Conservation (phyloP, 2,329 filamentous ascomycete genomes). For the Cladophialophora exuberans region DNA sequence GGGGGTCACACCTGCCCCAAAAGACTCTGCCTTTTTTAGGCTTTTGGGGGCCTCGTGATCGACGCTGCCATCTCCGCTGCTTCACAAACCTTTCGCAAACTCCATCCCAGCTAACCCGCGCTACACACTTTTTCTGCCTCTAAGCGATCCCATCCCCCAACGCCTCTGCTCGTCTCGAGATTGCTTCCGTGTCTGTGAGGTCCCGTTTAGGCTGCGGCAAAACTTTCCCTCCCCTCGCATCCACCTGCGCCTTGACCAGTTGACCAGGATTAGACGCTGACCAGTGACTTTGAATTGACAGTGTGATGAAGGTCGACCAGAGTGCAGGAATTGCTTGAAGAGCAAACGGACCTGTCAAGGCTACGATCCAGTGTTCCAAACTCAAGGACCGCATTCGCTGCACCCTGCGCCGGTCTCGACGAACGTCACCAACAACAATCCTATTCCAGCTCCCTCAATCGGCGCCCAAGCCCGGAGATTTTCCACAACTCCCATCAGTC, state of each 20-base stretch:
- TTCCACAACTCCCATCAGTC: constrained; percentile 22
- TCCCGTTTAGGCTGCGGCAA: constrained; percentile 10
- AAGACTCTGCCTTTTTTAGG: constrained; percentile 10
- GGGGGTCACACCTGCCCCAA: constrained; percentile 9
- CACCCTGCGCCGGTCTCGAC: constrained; percentile 56
- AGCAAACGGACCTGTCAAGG: constrained; percentile 69
- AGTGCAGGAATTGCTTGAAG: constrained; percentile 74
- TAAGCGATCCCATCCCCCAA: constrained; percentile 18
- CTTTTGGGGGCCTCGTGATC: constrained; percentile 17
- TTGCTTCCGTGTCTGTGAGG: constrained; percentile 3
- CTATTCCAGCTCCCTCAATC: constrained; percentile 34
- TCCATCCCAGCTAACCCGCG: constrained; percentile 16
- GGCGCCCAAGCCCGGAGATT: constrained; percentile 18
- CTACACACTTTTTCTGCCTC: constrained; percentile 14
- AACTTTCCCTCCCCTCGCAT: constrained; percentile 19
- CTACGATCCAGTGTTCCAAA: constrained; percentile 73
- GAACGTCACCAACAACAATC: constrained; percentile 35
- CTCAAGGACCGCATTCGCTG: constrained; percentile 52
- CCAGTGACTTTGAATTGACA: constrained; percentile 44
- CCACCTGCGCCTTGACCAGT: constrained; percentile 1
- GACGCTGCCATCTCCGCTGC: constrained; percentile 21
- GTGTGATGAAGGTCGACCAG: constrained; percentile 96
- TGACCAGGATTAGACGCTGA: constrained; percentile 21
- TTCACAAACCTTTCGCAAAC: constrained; percentile 22
- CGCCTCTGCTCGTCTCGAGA: constrained; percentile 16